Evolutionary conservation across 805 yeast genomes (phyloP), one percentile per base, ranked within the genome.

Genomic region (Wickerhamomyces queroliae): DNA sequence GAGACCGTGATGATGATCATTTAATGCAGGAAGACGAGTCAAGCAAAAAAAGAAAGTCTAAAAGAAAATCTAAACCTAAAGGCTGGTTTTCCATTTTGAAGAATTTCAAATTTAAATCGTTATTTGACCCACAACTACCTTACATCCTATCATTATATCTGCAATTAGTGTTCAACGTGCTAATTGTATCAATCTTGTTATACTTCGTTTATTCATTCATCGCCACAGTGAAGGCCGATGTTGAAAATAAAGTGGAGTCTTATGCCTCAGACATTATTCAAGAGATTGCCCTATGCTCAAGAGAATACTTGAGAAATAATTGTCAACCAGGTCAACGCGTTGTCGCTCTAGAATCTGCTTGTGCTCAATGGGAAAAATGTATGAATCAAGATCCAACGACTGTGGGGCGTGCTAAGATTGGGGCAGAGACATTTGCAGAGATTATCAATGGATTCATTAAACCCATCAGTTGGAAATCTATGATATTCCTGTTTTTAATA

Each of bases 341-440:
- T 0, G 96, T 95, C 0, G 89, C 87, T 0, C 58, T 88, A 15
- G 93, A 83, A 49, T 59, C 62, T 2, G 64, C 75, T 12, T 91
- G 99, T 59, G 66, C 71, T 26, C 69, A 68, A 26, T 87, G 95
- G 93, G 82, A 76, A 44, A 72, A 71, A 41, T 93, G 99, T 58
- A 86, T 87, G 89, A 76, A 80, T 49, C 64, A 80, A 36, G 91
- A 87, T 46, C 90, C 95, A 9, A 71, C 74, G 4, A 61, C 59
- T 1, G 70, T 80, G 11, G 90, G 86, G 4, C 72, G 78, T 36
- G 84, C 91, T 1, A 71, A 70, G 44, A 72, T 88, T 40, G 79
- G 89, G 35, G 95, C 95, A 0, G 89, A 82, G 55, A 81, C 91
- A 0, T 70, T 87, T 49, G 95, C 95, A 2, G 91, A 83, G 45